Conservation (phyloP, 306 rosid genomes). For the Dicorynia guianensis region DNA sequence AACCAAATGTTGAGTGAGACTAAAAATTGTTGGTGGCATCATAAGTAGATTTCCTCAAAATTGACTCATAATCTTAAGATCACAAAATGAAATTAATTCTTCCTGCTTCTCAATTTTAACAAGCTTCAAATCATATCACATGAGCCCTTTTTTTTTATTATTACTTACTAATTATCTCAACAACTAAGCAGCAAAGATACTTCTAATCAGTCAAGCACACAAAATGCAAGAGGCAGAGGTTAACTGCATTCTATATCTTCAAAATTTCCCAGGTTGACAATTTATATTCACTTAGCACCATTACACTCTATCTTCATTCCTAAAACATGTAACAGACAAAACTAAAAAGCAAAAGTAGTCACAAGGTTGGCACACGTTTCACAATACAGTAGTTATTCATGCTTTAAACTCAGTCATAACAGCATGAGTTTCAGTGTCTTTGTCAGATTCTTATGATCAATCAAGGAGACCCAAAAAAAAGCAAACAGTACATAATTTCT, state of each 20-base stretch:
- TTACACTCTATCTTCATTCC: slow-evolving; percentile 13
- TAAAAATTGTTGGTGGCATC: background rate
- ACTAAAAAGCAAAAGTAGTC: background rate
- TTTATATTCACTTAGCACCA: slow-evolving; percentile 4
- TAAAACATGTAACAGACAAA: slow-evolving; percentile 23
- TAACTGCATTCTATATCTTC: background rate
- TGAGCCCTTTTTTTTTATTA: background rate
- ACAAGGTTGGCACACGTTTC: background rate
- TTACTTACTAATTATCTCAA: slow-evolving; percentile 2
- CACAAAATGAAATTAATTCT: slow-evolving; percentile 2
- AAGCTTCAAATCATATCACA: slow-evolving; percentile 13
- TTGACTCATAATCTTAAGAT: slow-evolving; percentile 6
- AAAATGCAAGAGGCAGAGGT: background rate
- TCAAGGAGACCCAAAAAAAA: background rate
- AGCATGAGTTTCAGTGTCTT: slow-evolving; percentile 18
- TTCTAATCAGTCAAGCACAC: background rate
- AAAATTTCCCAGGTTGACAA: background rate
- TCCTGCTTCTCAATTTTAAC: slow-evolving; percentile 17
- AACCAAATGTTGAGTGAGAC: background rate
- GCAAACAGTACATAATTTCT: background rate
- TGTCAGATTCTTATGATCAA: slow-evolving; percentile 29
- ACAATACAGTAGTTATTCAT: background rate
- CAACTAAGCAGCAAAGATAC: background rate
- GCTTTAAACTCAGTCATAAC: slow-evolving; percentile 8
- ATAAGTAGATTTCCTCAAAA: slow-evolving; percentile 17